These are phyloP conservation scores for Xylariaceae sp. DNA, from an alignment of 2,329 filamentous ascomycete genomes.

Conservation along the genomic window DNA sequence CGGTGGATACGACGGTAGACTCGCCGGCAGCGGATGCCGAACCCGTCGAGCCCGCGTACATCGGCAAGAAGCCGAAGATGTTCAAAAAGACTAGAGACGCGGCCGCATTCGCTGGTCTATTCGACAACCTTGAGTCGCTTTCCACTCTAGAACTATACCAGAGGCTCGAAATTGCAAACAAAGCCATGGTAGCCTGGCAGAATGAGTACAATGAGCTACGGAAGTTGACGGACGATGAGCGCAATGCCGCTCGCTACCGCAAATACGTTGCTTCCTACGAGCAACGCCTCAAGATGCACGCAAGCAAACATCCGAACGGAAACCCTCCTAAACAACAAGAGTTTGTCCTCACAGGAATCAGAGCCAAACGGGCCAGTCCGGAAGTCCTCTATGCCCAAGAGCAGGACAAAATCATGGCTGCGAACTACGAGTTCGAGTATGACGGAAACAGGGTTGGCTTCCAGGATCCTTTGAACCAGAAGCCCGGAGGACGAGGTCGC, in stretches of 20 bases:
- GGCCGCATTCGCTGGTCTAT: constrained; percentile 42
- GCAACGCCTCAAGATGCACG: constrained; percentile 41
- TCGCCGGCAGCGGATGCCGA: constrained; percentile 33
- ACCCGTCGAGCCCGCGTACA: constrained; percentile 9
- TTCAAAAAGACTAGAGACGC: constrained; percentile 49
- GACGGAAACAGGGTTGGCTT: constrained; percentile 54
- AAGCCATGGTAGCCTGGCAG: constrained; percentile 48
- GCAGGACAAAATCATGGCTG: constrained; percentile 55
- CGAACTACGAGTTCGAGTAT: constrained; percentile 57
- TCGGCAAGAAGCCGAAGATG: constrained; percentile 19
- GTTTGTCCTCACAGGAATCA: constrained; percentile 51
- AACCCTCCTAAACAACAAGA: constrained; percentile 44
- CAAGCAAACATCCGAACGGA: constrained; percentile 37
- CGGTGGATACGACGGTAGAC: constrained; percentile 34
- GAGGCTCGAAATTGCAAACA: constrained; percentile 41
- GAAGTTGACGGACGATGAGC: constrained; percentile 51
- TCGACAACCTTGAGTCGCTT: constrained; percentile 49
- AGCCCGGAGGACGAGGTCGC: constrained; percentile 51
- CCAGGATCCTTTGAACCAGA: constrained; percentile 54
- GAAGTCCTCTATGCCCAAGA: constrained; percentile 41
- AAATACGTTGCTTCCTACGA: constrained; percentile 37
- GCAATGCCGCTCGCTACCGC: constrained; percentile 49
- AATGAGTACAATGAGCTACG: constrained; percentile 48
- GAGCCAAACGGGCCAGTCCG: constrained; percentile 39
- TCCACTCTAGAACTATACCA: constrained; percentile 42